Percentiles rank a stretch among this genome's conserved stretches.
Evolutionary conservation across 176 grass and related monocot species (phyloP).

Genomic region (sorghum (Sorghum bicolor)): Sorghum_bicolor_NCBIv3 NC_012870.2:7634501-7635000

Average conservation of each 20-base stretch:
- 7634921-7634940: neutral
- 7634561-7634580: neutral
- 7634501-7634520: constrained; percentile 61
- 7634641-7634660: neutral
- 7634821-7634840: neutral
- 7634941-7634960: neutral
- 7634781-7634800: neutral
- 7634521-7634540: constrained; percentile 43
- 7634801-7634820: neutral
- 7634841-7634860: neutral
- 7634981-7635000: constrained; percentile 86
- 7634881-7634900: neutral
- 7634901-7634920: neutral
- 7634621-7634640: neutral
- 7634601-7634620: constrained; percentile 1
- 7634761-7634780: neutral
- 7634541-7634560: neutral
- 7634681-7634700: neutral
- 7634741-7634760: neutral
- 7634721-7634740: neutral
- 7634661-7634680: neutral
- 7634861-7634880: neutral
- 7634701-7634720: neutral
- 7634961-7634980: constrained; percentile 53
- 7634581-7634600: neutral